These are phyloP conservation scores for Trichoderma sp. DNA, from an alignment of 2,329 filamentous ascomycete genomes.

Conservation along the genomic window DNA sequence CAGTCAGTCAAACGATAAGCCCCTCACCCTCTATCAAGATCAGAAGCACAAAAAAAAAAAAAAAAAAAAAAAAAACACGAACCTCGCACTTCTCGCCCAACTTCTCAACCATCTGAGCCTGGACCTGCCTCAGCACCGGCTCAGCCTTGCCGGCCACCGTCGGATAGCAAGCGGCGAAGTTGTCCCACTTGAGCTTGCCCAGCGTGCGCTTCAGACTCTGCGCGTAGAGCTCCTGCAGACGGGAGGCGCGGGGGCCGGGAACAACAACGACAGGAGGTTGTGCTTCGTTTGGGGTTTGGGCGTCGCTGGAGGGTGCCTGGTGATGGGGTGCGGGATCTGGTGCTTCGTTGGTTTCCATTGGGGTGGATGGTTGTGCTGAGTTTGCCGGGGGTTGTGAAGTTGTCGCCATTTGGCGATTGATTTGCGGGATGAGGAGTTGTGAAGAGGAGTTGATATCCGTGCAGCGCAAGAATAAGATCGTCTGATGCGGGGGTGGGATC, in stretches of 20 bases:
- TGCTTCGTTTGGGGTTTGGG: neutral
- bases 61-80: constrained; percentile 20
- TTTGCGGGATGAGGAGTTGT: neutral
- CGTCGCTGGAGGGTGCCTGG: neutral
- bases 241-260: constrained; percentile 55
- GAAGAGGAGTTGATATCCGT: neutral
- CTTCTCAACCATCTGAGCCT: constrained; percentile 56
- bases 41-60: neutral
- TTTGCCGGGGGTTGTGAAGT: neutral
- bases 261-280: constrained; percentile 41
- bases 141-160: constrained; percentile 53
- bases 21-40: neutral
- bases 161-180: constrained; percentile 60
- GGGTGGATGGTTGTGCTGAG: neutral
- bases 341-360: constrained; percentile 6
- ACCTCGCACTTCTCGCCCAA: constrained; percentile 53
- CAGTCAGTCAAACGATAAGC: neutral
- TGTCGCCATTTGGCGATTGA: neutral
- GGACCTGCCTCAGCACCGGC: constrained; percentile 51
- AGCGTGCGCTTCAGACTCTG: constrained; percentile 53
- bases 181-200: constrained; percentile 52
- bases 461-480: neutral
- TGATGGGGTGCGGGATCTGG: neutral
- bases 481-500: neutral
- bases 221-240: constrained; percentile 53